Conservation (phyloP, 164 flowering plant genomes). For the Stephania japonica region DNA sequence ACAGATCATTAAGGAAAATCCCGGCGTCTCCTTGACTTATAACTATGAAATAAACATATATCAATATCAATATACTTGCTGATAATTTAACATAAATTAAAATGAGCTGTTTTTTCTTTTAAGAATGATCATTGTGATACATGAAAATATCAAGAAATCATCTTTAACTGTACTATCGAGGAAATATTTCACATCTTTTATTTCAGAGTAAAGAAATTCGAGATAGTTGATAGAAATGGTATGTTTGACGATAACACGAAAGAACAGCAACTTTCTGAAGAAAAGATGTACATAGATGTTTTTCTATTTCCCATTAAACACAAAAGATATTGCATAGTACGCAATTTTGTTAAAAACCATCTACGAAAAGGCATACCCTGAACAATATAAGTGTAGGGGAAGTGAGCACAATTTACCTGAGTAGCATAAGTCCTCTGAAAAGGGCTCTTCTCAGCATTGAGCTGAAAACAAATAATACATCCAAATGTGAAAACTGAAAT, state of each 20-base stretch:
- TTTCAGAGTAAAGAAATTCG: too few relatives aligned
- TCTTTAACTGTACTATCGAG: neutral
- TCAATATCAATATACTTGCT: neutral
- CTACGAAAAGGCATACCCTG: too few relatives aligned
- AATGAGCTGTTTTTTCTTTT: neutral
- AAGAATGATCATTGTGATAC: neutral
- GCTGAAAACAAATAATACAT: constrained; percentile 43
- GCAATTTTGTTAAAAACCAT: too few relatives aligned
- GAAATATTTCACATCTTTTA: neutral
- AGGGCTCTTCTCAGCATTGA: constrained; percentile 90
- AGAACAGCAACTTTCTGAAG: neutral
- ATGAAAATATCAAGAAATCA: neutral
- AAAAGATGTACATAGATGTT: too few relatives aligned
- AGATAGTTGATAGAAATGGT: too few relatives aligned
- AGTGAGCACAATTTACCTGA: constrained; percentile 45
- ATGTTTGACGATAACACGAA: neutral
- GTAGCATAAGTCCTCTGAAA: constrained; percentile 95
- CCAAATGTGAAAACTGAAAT: neutral
- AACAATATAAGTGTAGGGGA: neutral
- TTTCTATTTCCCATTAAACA: too few relatives aligned
- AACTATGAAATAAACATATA: too few relatives aligned
- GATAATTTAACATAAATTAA: neutral
- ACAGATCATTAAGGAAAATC: too few relatives aligned
- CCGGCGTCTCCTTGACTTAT: too few relatives aligned
- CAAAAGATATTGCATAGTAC: too few relatives aligned